phyloP scores from a whole-genome alignment of 2,329 filamentous ascomycete species.

The Aureobasidium sp. region DNA sequence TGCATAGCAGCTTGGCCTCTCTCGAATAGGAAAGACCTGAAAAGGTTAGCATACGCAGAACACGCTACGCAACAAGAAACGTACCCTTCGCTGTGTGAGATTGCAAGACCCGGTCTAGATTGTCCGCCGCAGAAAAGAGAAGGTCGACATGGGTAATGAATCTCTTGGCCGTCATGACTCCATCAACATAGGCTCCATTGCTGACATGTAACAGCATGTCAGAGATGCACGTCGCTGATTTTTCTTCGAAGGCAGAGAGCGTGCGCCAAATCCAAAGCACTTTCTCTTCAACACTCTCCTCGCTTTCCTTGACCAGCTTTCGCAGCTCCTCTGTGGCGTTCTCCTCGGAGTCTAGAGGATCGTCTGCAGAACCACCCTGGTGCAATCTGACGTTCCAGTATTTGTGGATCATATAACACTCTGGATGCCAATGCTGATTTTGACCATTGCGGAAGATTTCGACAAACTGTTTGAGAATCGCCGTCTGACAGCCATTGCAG shows the following conservation, averaged over 20 bases:
- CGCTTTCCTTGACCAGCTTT: conserved; percentile 70
- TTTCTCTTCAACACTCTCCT: conserved; percentile 95
- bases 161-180: conserved; percentile 86
- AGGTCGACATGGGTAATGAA: conserved; percentile 97
- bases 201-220: conserved; percentile 98
- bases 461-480: conserved; percentile 97
- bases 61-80: conserved; percentile 23
- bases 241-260: conserved; percentile 93
- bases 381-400: conserved; percentile 94
- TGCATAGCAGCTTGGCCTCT: conserved; percentile 98
- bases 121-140: conserved; percentile 80
- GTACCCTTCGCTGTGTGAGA: conserved; percentile 67
- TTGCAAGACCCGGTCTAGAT: conserved; percentile 67
- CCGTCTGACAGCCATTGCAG: conserved; percentile 93
- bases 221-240: conserved; percentile 94
- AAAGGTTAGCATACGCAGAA: conserved; percentile 18
- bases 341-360: conserved; percentile 32
- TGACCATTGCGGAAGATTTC: conserved; percentile 97
- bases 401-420: conserved; percentile 99
- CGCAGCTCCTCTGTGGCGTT: conserved; percentile 62
- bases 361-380: conserved; percentile 19
- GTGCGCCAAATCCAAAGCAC: conserved; percentile 98
- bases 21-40: conserved; percentile 73
- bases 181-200: conserved; percentile 93
- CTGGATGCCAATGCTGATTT: conserved; percentile 98